Conservation (phyloP, 345 rosid genomes). For the Eucalyptus marginata region DNA sequence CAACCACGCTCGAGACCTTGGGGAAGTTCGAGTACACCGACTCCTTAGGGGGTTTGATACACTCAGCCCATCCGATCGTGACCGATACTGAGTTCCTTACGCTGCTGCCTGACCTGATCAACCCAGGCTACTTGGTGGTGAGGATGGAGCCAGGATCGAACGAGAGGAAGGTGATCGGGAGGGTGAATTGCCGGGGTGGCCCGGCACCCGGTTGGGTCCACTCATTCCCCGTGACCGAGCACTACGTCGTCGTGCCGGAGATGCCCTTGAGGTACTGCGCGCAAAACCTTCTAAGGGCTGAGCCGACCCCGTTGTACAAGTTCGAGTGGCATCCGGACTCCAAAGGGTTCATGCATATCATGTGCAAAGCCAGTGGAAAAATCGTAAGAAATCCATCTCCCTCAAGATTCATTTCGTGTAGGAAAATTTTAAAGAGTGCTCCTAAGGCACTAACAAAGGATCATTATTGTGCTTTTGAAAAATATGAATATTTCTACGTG, state of each 20-base stretch:
- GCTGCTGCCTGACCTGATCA: constrained; percentile 64
- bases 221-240: constrained; percentile 85
- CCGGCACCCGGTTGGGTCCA: constrained; percentile 97
- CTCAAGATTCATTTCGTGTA: neutral
- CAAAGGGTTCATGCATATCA: constrained; percentile 63
- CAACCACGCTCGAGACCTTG: constrained; percentile 48
- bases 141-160: constrained; percentile 70
- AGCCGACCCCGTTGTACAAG: constrained; percentile 89
- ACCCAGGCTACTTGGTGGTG: constrained; percentile 72
- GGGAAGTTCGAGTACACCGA: constrained; percentile 75
- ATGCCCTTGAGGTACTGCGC: constrained; percentile 89
- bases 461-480: neutral
- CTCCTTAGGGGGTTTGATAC: constrained; percentile 57
- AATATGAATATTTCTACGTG: neutral
- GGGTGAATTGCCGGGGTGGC: constrained; percentile 69
- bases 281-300: constrained; percentile 64
- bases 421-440: neutral
- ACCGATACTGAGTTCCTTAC: constrained; percentile 72
- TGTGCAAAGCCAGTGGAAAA: constrained; percentile 85
- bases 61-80: constrained; percentile 88
- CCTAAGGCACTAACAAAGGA: neutral
- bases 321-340: constrained; percentile 85
- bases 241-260: constrained; percentile 76
- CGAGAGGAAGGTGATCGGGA: constrained; percentile 75
- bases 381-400: constrained; percentile 30